Base-by-base conservation (phyloP, 768 basidiomycete genomes). In the Gloeostereum incarnatum region DNA sequence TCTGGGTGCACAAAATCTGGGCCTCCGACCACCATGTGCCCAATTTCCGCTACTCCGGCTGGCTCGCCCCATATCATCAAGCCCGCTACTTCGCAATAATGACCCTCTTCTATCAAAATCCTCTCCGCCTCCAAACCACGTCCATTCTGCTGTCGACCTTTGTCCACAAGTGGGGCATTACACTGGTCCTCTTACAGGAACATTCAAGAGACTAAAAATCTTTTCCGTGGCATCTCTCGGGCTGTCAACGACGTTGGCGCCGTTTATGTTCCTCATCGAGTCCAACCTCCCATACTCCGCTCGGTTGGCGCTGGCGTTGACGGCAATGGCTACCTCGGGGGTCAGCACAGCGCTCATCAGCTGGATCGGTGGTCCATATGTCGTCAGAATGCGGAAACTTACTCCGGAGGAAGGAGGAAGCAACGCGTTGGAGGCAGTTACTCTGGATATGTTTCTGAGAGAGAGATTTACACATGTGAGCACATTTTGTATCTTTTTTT, bases 221-320 rank as follows among this genome's bases (percentile, higher is more conserved):
- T 89, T 92, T 62, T 91, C 88, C 9, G 60, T 93, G 1, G 74
- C 78, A 17, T 89, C 89, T 1, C 69, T 91, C 34, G 68, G 68
- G 2, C 69, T 88, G 35, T 80, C 85, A 8, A 59, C 67, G 41
- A 67, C 73, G 3, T 63, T 92, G 49, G 66, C 82, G 2, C 90
- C 89, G 1, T 78, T 91, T 60, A 75, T 92, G 44, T 84, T 92
- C 57, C 52, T 86, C 38, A 66, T 91, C 46, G 86, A 90, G 43
- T 81, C 87, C 4, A 71, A 71, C 17, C 69, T 92, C 5, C 87
- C 90, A 0, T 48, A 71, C 29, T 66, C 69, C 11, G 90, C 82
- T 0, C 76, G 88, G 16, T 50, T 73, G 18, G 75, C 73, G 10
- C 65, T 93, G 23, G 82, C 80, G 1, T 61, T 62, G 8, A 78